A percentile compares a stretch with the other conserved stretches of the same genome.
These are phyloP conservation scores for Graphiopsis chlorocephala DNA, from an alignment of 2,329 filamentous ascomycete genomes.

Conservation along the genomic window DNA sequence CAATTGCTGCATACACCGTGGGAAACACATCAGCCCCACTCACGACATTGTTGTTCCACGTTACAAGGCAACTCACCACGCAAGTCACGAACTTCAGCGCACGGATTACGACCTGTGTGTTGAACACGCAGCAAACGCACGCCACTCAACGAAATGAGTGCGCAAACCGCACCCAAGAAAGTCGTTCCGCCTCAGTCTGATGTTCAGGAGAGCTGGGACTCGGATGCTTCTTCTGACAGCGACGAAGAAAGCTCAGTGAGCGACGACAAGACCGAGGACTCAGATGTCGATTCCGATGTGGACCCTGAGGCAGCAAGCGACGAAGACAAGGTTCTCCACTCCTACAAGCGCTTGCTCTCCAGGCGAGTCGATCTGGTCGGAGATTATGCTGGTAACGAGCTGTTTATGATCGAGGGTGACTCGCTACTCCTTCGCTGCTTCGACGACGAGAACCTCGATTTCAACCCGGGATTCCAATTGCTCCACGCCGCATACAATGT, in stretches of 20 bases:
- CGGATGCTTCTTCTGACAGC: slow-evolving; percentile 14
- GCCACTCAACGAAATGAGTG: slow-evolving; percentile 17
- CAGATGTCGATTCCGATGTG: slow-evolving; percentile 17
- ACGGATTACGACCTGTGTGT: background rate
- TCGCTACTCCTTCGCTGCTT: slow-evolving; percentile 66
- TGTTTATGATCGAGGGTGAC: slow-evolving; percentile 72
- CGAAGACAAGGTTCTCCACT: slow-evolving; percentile 18
- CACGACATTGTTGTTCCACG: background rate
- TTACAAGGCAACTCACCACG: background rate
- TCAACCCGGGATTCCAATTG: slow-evolving; percentile 66
- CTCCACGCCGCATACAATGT: slow-evolving; percentile 68
- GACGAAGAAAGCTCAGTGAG: slow-evolving; percentile 11
- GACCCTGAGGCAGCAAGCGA: slow-evolving; percentile 17
- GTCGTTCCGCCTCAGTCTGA: slow-evolving; percentile 7
- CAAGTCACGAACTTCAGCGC: background rate
- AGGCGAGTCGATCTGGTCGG: slow-evolving; percentile 64
- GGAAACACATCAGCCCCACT: background rate
- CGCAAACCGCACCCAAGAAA: slow-evolving; percentile 11
- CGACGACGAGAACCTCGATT: slow-evolving; percentile 61
- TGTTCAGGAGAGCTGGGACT: slow-evolving; percentile 16
- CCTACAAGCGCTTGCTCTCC: slow-evolving; percentile 44
- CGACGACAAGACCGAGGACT: slow-evolving; percentile 15
- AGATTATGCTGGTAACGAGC: slow-evolving; percentile 71
- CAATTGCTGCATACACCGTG: background rate
- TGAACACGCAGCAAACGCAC: slow-evolving; percentile 14